phyloP scores from a whole-genome alignment of 2,329 filamentous ascomycete species.

The Didymella segeticola region DNA sequence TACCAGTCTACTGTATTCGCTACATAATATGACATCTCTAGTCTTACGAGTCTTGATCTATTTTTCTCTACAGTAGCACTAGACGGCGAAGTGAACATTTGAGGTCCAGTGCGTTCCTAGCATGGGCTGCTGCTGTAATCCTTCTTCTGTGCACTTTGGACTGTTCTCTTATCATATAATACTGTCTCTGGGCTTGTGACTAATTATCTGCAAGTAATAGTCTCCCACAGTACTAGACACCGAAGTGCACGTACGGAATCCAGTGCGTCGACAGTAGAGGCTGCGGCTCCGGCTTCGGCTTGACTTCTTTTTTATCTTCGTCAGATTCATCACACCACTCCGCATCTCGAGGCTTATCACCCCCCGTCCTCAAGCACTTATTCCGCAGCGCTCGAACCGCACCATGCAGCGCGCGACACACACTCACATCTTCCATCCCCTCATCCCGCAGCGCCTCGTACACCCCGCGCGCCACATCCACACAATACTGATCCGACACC shows the following conservation, averaged over 20 bases:
- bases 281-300: not conserved
- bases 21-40: too few relatives aligned
- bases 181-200: too few relatives aligned
- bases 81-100: too few relatives aligned
- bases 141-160: too few relatives aligned
- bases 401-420: slow-evolving; percentile 14
- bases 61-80: too few relatives aligned
- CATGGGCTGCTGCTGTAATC: too few relatives aligned
- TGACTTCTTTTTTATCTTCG: not conserved
- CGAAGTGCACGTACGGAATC: not conserved
- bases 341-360: not conserved
- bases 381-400: slow-evolving; percentile 5
- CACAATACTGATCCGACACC: slow-evolving; percentile 43
- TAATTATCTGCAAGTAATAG: too few relatives aligned
- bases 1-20: too few relatives aligned
- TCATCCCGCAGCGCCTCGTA: slow-evolving; percentile 29
- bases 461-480: slow-evolving; percentile 37
- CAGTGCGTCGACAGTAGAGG: not conserved
- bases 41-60: too few relatives aligned
- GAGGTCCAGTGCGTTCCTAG: too few relatives aligned
- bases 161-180: too few relatives aligned
- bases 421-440: slow-evolving; percentile 11
- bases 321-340: not conserved
- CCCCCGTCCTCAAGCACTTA: not conserved
- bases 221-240: not conserved